These are phyloP conservation scores for Termitomyces heimii DNA, from an alignment of 768 basidiomycete species.

Conservation along the genomic window DNA sequence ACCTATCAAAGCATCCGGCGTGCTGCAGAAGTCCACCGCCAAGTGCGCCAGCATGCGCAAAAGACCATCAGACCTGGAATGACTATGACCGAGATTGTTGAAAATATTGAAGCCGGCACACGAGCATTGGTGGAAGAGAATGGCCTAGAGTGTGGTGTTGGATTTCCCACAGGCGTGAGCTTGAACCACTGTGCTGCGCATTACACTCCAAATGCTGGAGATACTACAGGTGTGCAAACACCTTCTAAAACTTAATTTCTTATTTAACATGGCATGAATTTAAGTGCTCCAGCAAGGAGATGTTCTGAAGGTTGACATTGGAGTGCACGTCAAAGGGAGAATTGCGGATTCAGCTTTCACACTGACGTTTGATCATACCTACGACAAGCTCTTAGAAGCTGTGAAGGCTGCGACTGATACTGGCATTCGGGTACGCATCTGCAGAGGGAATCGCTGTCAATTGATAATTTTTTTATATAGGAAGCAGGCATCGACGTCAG, in stretches of 20 bases:
- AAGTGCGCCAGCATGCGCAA: slow-evolving; percentile 78
- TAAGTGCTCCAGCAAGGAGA: slow-evolving; percentile 34
- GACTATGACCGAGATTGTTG: slow-evolving; percentile 90
- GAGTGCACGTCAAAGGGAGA: slow-evolving; percentile 94
- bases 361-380: slow-evolving; percentile 81
- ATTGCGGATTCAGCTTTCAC: slow-evolving; percentile 98
- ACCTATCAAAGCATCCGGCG: slow-evolving; percentile 89
- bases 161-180: slow-evolving; percentile 95
- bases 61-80: slow-evolving; percentile 87
- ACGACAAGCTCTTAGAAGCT: slow-evolving; percentile 83
- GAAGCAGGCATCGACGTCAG: slow-evolving; percentile 96
- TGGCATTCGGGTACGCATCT: slow-evolving; percentile 62
- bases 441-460: not conserved
- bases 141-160: slow-evolving; percentile 80
- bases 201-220: slow-evolving; percentile 92
- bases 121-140: slow-evolving; percentile 89
- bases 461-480: slow-evolving; percentile 31
- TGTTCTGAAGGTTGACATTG: slow-evolving; percentile 95
- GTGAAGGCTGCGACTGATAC: slow-evolving; percentile 94
- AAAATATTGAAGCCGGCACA: slow-evolving; percentile 89
- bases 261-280: not conserved
- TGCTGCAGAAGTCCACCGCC: slow-evolving; percentile 94
- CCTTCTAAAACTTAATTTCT: not conserved
- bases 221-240: slow-evolving; percentile 59
- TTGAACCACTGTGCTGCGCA: slow-evolving; percentile 95